Base-by-base conservation (phyloP, 2,329 filamentous ascomycete genomes). In the Dendrostoma leiphaemia region DNA sequence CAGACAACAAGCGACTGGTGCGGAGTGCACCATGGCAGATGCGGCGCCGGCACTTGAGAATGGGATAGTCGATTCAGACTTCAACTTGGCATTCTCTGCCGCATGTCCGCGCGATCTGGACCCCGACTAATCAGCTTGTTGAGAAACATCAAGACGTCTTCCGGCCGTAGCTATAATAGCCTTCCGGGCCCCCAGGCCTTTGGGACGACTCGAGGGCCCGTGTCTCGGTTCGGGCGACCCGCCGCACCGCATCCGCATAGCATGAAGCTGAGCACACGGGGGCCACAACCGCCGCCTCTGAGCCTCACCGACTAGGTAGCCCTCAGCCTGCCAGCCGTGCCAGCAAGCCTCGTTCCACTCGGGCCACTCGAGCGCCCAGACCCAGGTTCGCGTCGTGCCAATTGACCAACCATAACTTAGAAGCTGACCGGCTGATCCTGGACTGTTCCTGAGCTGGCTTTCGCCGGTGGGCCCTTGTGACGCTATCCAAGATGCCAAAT, bases 351-450 rank as follows among this genome's bases (percentile, higher is more conserved):
- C 37, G 51, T 44, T 28, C 28, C 28, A 26, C 43, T 51, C 37
- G 48, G 21, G n/a, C 44, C 44, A 48, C 38, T 37, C 50, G 54
- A 40, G n/a, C 48, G 55, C 55, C 49, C 52, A 47, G 48, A 43
- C 44, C 55, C 45, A 56, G 47, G 34, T 23, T 19, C 34, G 46
- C 34, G 21, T 50, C 26, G 26, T 44, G n/a, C n/a, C 46, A 41
- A 54, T 54, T 57, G 54, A 57, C 54, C 54, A 57, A 57, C 54
- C 54, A 57, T 53, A 40, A 38, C 43, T 19, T 24, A 37, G 40
- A 37, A 48, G 28, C 40, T 54, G 54, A 51, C 54, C 34, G 29
- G 43, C 26, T 46, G 13, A 32, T 31, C 51, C 45, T 49, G 46
- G 55, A 43, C 51, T 46, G 47, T 29, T 41, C 46, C 47, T 55